Evolutionary conservation across 1,284 basidiomycete genomes (phyloP), one percentile per base, ranked within the genome.

Genomic region (Mycena citricolor): DNA sequence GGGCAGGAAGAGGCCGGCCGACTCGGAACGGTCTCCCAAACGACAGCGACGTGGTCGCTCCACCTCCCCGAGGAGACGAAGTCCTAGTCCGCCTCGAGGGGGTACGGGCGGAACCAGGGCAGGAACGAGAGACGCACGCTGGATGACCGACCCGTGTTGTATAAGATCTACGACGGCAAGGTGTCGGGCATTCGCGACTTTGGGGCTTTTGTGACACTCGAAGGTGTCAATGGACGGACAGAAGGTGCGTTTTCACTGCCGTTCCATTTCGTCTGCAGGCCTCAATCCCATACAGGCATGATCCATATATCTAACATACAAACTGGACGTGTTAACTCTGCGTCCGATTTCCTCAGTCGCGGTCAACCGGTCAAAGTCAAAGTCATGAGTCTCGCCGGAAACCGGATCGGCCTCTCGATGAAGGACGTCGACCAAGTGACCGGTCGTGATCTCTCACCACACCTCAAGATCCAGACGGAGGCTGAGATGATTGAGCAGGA

Each of bases 301-400:
- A 92, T 99, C 8, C 95, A 99, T 62, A 85, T 99, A 47, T 91
- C 91, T 33, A 91, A 89, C 50, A 94, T 95, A 37, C 87, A 94
- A 57, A 77, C 81, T 47, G 86, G 86, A 13, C 83, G 95, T 34
- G 83, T 91, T 37, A 92, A 92, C 59, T 86, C 92, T 39, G 86
- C 94, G 3, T 73, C 84, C 28, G 95, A 99, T 62, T 72, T 97
- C 16, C 75, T 98, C 39, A 84, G 79, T 50, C 78, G 93, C 45
- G 85, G 86, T 24, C 91, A 98, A 61, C 66, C 70, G 14, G 92
- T 97, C 55, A 95, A 94, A 62, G 89, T 97, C 59, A 98, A 98
- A 63, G 92, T 98, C 55, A 91, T 97, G 83, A 92, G 90, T 36
- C 76, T 94, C 16, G 89, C 90, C 0, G 92, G 90, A 4, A 80